phyloP scores from a whole-genome alignment of 352 stramenopile genomes.

The Sclerospora graminicola region DNA sequence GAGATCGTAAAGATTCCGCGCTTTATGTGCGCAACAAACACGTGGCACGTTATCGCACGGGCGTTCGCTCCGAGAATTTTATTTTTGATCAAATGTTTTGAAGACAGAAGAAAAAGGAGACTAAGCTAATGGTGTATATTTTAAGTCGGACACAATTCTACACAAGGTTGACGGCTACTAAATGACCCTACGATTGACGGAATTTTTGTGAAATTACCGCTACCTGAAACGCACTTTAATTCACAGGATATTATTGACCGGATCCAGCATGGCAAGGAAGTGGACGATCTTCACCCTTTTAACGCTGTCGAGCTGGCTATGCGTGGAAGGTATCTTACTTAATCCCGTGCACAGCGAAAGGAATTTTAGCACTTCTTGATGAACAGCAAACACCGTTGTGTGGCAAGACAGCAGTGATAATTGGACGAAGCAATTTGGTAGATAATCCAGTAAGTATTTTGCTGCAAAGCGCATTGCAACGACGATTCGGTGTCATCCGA shows the following conservation, averaged over 20 bases:
- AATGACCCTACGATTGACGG: conserved; percentile 66
- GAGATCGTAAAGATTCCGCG: no score
- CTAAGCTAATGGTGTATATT: conserved; percentile 14
- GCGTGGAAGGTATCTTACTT: conserved; percentile 76
- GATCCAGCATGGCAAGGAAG: conserved; percentile 93
- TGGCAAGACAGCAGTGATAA: conserved; percentile 93
- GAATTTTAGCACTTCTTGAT: no score
- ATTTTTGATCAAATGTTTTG: conserved; percentile 50
- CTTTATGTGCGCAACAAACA: no score
- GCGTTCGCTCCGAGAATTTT: conserved; percentile 88
- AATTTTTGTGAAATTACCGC: conserved; percentile 86
- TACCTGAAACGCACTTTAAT: conserved; percentile 89
- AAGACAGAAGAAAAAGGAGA: not conserved
- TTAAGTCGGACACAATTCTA: no score
- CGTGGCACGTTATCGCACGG: conserved; percentile 88
- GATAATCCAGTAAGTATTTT: conserved; percentile 93
- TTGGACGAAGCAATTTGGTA: conserved; percentile 97
- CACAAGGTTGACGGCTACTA: no score
- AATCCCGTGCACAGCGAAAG: conserved; percentile 96
- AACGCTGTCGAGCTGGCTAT: conserved; percentile 92
- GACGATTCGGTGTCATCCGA: no score
- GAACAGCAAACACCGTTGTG: no score
- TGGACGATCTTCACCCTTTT: conserved; percentile 96
- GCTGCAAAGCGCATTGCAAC: conserved; percentile 90
- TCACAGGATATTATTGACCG: conserved; percentile 88